Evolutionary conservation across 106 monocot genomes (phyloP), one percentile per base, ranked within the genome.

Genomic region (Dioscorea alata): DNA sequence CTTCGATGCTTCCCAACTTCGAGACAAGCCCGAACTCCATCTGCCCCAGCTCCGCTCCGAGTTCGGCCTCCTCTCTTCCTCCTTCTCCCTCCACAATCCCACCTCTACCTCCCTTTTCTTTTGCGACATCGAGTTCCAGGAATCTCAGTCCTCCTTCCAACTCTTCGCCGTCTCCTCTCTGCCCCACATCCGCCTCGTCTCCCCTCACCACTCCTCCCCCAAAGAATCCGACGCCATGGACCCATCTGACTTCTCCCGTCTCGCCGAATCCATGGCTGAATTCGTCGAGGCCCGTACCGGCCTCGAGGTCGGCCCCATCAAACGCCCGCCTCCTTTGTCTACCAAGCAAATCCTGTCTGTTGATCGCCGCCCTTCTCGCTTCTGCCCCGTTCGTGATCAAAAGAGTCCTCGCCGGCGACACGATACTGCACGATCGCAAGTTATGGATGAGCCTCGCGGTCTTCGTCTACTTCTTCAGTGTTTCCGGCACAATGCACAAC

Each of bases 391-490:
- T 86, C 57, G 23, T 82, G 9, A 79, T 99, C 71, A 81, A 82
- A 62, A 75, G 78, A 59, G 61, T 92, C 28, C 23, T 92, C 8
- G 69, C 67, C 1, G 97, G 97, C 6, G 79, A 87, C 14, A 99
- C 97, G 6, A 8, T 99, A 66, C 48, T 92, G 18, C 89, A 90
- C 66, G 97, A 99, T 50, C 58, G 49, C 14, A 82, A 59, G 60
- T n/a, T 92, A 8, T 99, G 97, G 97, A 89, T 89, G 89, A 72
- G 58, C 0, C 33, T 69, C 5, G 89, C 97, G 8, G 80, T 92
- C 24, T 92, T 92, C 66, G 75, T 99, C 4, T 99, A 99, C 81
- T 92, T 92, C 83, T 99, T 99, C 56, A 92, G 97, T 35, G 97
- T 99, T 21, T 75, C 89, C 12, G 97, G 97, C 32, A 61, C 84